phyloP scores from a whole-genome alignment of 495 filamentous ascomycete species.

The Neurospora sp. region DNA sequence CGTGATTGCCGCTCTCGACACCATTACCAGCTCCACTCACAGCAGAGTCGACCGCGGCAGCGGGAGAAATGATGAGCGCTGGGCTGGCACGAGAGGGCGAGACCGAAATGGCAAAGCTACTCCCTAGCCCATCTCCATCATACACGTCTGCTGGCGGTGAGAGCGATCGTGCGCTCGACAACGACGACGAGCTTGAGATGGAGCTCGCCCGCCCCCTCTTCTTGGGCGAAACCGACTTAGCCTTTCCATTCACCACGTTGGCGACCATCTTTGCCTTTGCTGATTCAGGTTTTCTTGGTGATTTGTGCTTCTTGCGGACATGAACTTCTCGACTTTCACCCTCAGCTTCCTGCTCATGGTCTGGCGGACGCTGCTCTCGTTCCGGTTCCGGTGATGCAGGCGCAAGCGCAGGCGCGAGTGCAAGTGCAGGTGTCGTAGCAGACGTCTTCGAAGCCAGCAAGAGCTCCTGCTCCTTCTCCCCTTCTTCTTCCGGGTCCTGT shows the following conservation, averaged over 20 bases:
- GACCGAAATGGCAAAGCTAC: constrained; percentile 7
- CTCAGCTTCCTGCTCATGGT: constrained; percentile 1
- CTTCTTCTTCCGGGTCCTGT: background rate
- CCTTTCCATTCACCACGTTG: constrained; percentile 15
- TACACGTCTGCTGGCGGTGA: constrained; percentile 15
- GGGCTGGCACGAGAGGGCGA: constrained; percentile 18
- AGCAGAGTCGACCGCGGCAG: constrained; percentile 1
- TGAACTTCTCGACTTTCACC: constrained; percentile 7
- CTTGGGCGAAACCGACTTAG: constrained; percentile 15
- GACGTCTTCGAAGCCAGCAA: background rate
- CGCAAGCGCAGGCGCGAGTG: background rate
- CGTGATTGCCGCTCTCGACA: background rate
- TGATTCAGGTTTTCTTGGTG: constrained; percentile 10
- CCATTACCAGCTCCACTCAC: background rate
- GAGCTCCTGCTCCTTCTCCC: background rate
- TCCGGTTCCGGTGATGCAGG: background rate
- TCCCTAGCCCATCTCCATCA: constrained; percentile 8
- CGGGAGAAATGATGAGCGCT: constrained; percentile 14
- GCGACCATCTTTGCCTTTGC: constrained; percentile 11
- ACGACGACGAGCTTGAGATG: constrained; percentile 21
- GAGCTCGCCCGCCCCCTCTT: constrained; percentile 15
- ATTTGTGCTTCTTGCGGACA: constrained; percentile 23
- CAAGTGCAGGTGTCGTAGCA: constrained; percentile 2
- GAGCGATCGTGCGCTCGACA: constrained; percentile 24
- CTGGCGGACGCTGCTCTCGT: constrained; percentile 3